These are phyloP conservation scores for Hansenula sp. DNA, from an alignment of 1,139 yeast species.

Conservation along the genomic window DNA sequence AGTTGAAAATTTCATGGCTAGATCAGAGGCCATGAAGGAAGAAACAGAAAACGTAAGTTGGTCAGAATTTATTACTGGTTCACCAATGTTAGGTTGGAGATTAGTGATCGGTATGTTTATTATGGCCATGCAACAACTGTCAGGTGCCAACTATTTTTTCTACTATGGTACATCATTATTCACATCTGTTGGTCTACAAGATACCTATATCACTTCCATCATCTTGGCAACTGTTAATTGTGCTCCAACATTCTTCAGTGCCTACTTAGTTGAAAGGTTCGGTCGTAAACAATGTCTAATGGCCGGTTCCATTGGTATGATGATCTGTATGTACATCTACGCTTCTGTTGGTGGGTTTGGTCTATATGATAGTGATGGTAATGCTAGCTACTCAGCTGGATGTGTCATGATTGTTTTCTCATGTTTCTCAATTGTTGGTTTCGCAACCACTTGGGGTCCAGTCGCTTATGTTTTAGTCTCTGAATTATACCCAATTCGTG, in stretches of 20 bases:
- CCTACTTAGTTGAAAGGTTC: constrained; percentile 40
- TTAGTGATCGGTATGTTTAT: constrained; percentile 41
- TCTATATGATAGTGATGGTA: constrained; percentile 14
- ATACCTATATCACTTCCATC: constrained; percentile 33
- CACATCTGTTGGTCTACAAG: constrained; percentile 35
- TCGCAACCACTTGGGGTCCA: constrained; percentile 53
- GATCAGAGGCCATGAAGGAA: constrained; percentile 58
- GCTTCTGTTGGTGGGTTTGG: constrained; percentile 41
- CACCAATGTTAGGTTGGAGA: constrained; percentile 41
- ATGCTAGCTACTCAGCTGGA: constrained; percentile 32
- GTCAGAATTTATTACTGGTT: constrained; percentile 34
- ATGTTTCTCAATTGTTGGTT: constrained; percentile 44
- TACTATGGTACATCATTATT: constrained; percentile 44
- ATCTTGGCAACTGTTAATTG: constrained; percentile 50
- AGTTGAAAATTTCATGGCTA: constrained; percentile 56
- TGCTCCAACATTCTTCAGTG: constrained; percentile 43
- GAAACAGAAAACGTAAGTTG: background rate
- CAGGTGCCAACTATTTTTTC: constrained; percentile 45
- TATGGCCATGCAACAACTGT: constrained; percentile 45
- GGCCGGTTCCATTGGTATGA: constrained; percentile 36
- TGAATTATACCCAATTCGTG: constrained; percentile 44
- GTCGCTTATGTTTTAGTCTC: constrained; percentile 44
- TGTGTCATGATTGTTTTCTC: constrained; percentile 48
- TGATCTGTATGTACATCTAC: constrained; percentile 33
- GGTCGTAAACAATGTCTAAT: constrained; percentile 41